phyloP scores from a whole-genome alignment of 306 rosid species.

The Cicer chorassanicum region DNA sequence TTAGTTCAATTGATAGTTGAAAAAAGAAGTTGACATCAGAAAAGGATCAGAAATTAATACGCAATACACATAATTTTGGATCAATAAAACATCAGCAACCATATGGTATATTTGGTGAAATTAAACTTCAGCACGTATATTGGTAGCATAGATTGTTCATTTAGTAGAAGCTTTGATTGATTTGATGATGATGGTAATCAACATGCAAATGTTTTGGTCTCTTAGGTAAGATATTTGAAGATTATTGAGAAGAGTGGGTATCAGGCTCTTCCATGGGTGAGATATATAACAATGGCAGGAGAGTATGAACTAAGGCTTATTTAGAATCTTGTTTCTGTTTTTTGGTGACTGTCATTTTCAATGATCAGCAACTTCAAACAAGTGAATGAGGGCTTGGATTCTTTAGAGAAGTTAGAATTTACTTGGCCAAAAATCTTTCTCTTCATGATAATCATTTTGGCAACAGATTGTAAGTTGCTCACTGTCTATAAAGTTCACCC shows the following conservation, averaged over 20 bases:
- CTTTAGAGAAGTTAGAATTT: slow-evolving; percentile 41
- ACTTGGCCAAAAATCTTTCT: slow-evolving; percentile 47
- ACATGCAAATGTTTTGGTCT: slow-evolving; percentile 39
- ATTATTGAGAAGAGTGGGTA: slow-evolving; percentile 95
- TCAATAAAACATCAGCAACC: slow-evolving; percentile 22
- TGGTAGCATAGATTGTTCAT: slow-evolving; percentile 11
- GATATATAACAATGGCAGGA: slow-evolving; percentile 99
- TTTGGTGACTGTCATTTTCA: slow-evolving; percentile 43
- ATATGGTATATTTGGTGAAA: slow-evolving; percentile 7
- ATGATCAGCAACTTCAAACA: slow-evolving; percentile 37
- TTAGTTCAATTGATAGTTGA: background rate
- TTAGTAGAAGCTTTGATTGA: slow-evolving; percentile 16
- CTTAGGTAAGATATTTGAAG: slow-evolving; percentile 92
- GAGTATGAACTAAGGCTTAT: slow-evolving; percentile 93
- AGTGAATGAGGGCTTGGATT: slow-evolving; percentile 42
- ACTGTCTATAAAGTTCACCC: slow-evolving; percentile 44
- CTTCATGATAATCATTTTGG: slow-evolving; percentile 43
- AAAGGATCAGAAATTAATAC: slow-evolving; percentile 1
- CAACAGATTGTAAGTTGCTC: slow-evolving; percentile 49
- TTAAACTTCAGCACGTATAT: background rate
- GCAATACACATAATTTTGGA: background rate
- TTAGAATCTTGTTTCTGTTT: slow-evolving; percentile 47
- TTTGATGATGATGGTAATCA: slow-evolving; percentile 21
- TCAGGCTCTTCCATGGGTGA: slow-evolving; percentile 99
- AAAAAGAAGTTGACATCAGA: background rate